Evolutionary conservation across 192 early-diverging fungal genomes (phyloP).

Genomic region (Backusella luteola): DNA sequence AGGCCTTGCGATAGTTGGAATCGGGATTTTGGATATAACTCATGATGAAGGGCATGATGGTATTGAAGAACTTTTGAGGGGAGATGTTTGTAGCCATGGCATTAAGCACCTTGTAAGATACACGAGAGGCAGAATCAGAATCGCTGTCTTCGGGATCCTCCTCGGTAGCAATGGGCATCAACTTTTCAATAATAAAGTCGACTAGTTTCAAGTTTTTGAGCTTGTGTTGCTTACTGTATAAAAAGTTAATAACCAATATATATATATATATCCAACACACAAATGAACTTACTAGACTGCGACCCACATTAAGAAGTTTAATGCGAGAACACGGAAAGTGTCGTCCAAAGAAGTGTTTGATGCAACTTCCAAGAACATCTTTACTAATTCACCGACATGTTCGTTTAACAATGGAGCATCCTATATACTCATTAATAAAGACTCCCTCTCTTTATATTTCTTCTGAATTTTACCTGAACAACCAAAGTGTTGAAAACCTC

Average conservation of each 20-base stretch:
- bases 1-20: constrained; percentile 75
- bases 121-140: constrained; percentile 73
- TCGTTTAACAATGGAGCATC: constrained; percentile 78
- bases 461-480: constrained; percentile 43
- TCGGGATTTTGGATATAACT: constrained; percentile 75
- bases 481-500: constrained; percentile 88
- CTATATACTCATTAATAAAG: constrained; percentile 16
- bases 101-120: constrained; percentile 67
- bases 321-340: constrained; percentile 67
- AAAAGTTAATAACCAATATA: not conserved
- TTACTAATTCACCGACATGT: constrained; percentile 75
- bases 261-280: not conserved
- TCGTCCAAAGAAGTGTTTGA: constrained; percentile 66
- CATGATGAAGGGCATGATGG: constrained; percentile 66
- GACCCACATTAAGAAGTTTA: constrained; percentile 79
- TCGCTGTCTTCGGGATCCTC: constrained; percentile 75
- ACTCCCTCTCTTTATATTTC: not conserved
- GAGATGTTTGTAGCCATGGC: constrained; percentile 78
- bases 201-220: constrained; percentile 83
- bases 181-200: constrained; percentile 67
- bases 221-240: constrained; percentile 65
- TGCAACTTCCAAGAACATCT: constrained; percentile 76
- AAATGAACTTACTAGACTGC: constrained; percentile 62
- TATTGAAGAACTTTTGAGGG: constrained; percentile 83
- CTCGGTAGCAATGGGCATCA: constrained; percentile 83